These are phyloP conservation scores for Furcasterigmium furcatum DNA, from an alignment of 2,329 filamentous ascomycete species.

Conservation along the genomic window DNA sequence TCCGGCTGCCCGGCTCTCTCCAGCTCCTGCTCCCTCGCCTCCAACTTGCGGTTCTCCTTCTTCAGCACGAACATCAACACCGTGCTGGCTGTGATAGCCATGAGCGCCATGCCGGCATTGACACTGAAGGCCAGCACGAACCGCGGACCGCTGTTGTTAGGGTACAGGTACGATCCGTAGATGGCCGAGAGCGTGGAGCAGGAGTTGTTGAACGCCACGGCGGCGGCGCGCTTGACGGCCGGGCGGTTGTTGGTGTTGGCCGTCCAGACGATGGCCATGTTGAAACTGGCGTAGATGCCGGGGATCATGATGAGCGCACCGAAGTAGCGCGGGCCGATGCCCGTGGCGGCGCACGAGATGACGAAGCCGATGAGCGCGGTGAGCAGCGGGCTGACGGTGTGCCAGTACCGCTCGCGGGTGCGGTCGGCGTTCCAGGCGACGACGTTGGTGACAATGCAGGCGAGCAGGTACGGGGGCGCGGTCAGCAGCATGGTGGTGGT, in stretches of 20 bases:
- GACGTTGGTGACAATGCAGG: neutral
- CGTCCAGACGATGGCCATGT: slow-evolving; percentile 18
- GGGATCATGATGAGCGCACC: slow-evolving; percentile 17
- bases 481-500: slow-evolving; percentile 18
- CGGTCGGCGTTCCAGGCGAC: slow-evolving; percentile 11
- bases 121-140: slow-evolving; percentile 20
- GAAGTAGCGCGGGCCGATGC: slow-evolving; percentile 8
- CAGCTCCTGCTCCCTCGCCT: slow-evolving; percentile 12
- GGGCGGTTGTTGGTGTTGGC: slow-evolving; percentile 17
- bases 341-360: slow-evolving; percentile 6
- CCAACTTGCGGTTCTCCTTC: slow-evolving; percentile 16
- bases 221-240: slow-evolving; percentile 13
- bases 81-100: slow-evolving; percentile 14
- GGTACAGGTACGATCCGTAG: slow-evolving; percentile 20
- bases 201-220: slow-evolving; percentile 17
- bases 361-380: slow-evolving; percentile 9
- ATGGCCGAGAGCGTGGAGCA: slow-evolving; percentile 15
- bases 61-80: slow-evolving; percentile 15
- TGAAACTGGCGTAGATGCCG: slow-evolving; percentile 16
- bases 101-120: slow-evolving; percentile 17
- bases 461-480: slow-evolving; percentile 19
- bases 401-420: slow-evolving; percentile 9
- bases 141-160: slow-evolving; percentile 14
- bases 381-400: slow-evolving; percentile 8
- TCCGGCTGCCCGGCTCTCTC: neutral